Base-by-base conservation (phyloP, 1,139 yeast species). In the Suhomyces bribrorum region DNA sequence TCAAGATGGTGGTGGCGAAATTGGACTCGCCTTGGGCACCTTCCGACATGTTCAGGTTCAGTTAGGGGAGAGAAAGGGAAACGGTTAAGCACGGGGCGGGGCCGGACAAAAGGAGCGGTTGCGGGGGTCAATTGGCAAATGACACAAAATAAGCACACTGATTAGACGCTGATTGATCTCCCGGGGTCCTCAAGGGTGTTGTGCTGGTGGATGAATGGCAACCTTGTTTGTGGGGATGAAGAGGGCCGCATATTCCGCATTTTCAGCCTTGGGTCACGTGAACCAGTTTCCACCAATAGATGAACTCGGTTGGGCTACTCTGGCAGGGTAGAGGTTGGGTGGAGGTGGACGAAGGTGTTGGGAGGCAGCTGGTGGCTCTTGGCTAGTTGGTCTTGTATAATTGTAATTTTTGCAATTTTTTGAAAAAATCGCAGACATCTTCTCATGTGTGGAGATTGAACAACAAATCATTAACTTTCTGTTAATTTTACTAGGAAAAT, bases 1-100 rank as follows among this genome's bases (percentile, higher is more conserved):
- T 72, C 41, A 72, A 61, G 27, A 72, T 66, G 11, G 73, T 53
- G 11, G 77, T 71, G 42, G 70, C 64, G 41, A 62, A 69, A 30
- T 51, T 48, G 44, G 38, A 14, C 14, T 31, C 36, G 5, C 32
- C 41, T 15, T 29, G 36, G 14, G 27, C 22, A 16, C 22, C 18
- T 14, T 31, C 33, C 12, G 41, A 26, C 41, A 38, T 34, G 34
- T 15, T 28, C 5, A 5, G 13, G 23, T 4, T 20, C 11, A 8
- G 23, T 20, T 20, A 20, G 3, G 11, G 23, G 23, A 20, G 23
- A 8, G 8, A 20, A 20, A 8, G 8, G 8, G 8, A 5, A 20
- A 5, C 11, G 5, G 11, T 20, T 2, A 20, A 20, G 23, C 4
- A 8, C 11, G 23, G 8, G 23, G 9, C 9, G 23, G 23, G 9